Evolutionary conservation across 768 basidiomycete species (phyloP).

Genomic region (Cubamyces sp.): DNA sequence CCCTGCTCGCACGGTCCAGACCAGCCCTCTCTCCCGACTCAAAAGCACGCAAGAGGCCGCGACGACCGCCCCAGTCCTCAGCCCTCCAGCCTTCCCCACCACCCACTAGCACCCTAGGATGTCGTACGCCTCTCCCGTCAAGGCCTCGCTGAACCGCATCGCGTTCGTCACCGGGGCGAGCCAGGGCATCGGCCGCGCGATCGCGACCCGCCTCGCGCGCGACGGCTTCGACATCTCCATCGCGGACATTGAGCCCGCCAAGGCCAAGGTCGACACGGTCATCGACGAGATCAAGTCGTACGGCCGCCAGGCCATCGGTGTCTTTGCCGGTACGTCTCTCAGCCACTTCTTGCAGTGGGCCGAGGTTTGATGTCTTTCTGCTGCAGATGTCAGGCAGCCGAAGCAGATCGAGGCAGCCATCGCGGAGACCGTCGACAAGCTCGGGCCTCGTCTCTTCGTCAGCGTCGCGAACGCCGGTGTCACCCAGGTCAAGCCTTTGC

Average conservation of each 20-base stretch:
- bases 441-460: conserved; percentile 35
- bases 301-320: conserved; percentile 36
- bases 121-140: conserved; percentile 31
- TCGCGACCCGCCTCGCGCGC: conserved; percentile 49
- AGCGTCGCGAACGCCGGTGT: conserved; percentile 40
- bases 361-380: no score
- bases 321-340: conserved; percentile 30
- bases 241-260: conserved; percentile 43
- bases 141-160: conserved; percentile 36
- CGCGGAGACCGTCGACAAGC: conserved; percentile 35
- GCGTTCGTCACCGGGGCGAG: conserved; percentile 50
- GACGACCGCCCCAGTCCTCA: conserved; percentile 1
- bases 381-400: conserved; percentile 34
- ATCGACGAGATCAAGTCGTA: conserved; percentile 36
- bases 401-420: conserved; percentile 37
- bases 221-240: conserved; percentile 53
- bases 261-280: conserved; percentile 31
- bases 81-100: not conserved
- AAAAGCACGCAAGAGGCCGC: conserved; percentile 2
- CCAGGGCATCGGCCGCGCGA: conserved; percentile 53
- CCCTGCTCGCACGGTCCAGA: not conserved
- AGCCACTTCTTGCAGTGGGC: not conserved
- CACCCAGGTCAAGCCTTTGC: conserved; percentile 35
- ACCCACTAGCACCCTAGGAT: conserved; percentile 1
- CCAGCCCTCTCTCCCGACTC: not conserved